These are phyloP conservation scores for Massarina eburnea DNA, from an alignment of 2,329 filamentous ascomycete species.

Conservation along the genomic window DNA sequence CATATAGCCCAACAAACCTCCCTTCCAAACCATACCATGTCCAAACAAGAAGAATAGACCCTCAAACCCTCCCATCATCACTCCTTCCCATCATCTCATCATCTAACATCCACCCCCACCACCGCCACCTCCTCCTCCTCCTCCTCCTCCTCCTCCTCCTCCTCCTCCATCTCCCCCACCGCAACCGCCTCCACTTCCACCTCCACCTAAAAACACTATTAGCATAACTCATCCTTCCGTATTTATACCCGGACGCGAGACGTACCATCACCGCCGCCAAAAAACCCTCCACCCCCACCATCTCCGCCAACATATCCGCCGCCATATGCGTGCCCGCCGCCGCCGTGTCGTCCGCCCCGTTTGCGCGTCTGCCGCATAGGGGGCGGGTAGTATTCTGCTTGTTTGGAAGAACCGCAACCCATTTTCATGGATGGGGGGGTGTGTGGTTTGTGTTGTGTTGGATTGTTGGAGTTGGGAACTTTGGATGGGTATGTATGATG, in stretches of 20 bases:
- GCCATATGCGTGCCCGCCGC: background rate
- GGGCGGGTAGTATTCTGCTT: slow-evolving; percentile 6
- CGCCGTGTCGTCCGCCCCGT: background rate
- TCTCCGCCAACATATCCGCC: background rate
- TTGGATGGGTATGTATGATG: background rate
- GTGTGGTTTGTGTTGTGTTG: background rate
- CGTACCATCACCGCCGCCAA: slow-evolving; percentile 3
- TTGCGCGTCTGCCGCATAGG: slow-evolving; percentile 6
- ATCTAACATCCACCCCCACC: slow-evolving; percentile 1
- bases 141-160: slow-evolving; percentile 2
- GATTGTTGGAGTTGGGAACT: background rate
- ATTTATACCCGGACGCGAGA: background rate
- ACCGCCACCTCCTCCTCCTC: background rate
- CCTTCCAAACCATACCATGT: background rate
- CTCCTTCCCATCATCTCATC: background rate
- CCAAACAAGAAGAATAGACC: too few relatives aligned
- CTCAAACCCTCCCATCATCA: background rate
- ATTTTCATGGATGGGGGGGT: too few relatives aligned
- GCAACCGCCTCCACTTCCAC: background rate
- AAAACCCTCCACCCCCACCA: background rate
- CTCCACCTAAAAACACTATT: background rate
- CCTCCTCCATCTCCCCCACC: slow-evolving; percentile 1
- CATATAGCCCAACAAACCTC: too few relatives aligned
- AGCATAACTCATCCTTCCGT: background rate
- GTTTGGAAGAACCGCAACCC: slow-evolving; percentile 11